Evolutionary conservation across 495 filamentous ascomycete genomes (phyloP).

Genomic region (Penicillium psychrofluorescens): DNA sequence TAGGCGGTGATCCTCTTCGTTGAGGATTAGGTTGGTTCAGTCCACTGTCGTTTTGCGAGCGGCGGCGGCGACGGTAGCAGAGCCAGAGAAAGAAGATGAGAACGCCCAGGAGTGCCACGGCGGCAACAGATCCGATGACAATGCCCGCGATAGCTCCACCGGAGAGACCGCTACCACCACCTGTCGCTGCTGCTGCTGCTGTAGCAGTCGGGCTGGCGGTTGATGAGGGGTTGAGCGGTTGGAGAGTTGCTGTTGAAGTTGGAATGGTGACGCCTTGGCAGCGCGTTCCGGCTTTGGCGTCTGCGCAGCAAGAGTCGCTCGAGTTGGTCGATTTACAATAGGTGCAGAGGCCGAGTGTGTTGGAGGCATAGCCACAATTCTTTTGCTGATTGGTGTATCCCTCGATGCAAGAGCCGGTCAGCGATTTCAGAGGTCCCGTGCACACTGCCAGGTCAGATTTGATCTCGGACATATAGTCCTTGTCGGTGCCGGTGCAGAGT

Average conservation of each 20-base stretch:
- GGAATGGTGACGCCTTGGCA: constrained; percentile 74
- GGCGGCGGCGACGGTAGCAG: constrained; percentile 50
- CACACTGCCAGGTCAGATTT: constrained; percentile 91
- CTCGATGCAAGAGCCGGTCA: constrained; percentile 66
- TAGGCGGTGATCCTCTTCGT: constrained; percentile 48
- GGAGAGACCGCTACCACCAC: constrained; percentile 48
- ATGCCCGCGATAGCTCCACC: constrained; percentile 86
- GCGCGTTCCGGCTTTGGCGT: constrained; percentile 60
- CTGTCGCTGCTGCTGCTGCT: constrained; percentile 18
- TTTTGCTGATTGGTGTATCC: constrained; percentile 73
- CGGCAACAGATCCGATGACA: constrained; percentile 74
- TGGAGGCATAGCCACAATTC: constrained; percentile 81
- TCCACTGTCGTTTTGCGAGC: constrained; percentile 52
- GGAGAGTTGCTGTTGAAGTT: constrained; percentile 55
- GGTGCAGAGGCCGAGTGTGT: constrained; percentile 76
- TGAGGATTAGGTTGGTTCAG: constrained; percentile 86
- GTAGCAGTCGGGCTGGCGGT: constrained; percentile 36
- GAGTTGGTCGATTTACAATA: constrained; percentile 82
- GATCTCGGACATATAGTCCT: constrained; percentile 66
- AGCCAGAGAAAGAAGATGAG: constrained; percentile 55
- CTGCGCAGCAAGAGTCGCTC: constrained; percentile 91
- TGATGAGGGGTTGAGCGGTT: constrained; percentile 51
- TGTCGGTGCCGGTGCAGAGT: constrained; percentile 58
- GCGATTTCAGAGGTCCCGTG: constrained; percentile 67
- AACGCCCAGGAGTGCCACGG: constrained; percentile 56